Conservation (phyloP, 1,284 basidiomycete genomes). For the Apiotrichum mycotoxinovorans region DNA sequence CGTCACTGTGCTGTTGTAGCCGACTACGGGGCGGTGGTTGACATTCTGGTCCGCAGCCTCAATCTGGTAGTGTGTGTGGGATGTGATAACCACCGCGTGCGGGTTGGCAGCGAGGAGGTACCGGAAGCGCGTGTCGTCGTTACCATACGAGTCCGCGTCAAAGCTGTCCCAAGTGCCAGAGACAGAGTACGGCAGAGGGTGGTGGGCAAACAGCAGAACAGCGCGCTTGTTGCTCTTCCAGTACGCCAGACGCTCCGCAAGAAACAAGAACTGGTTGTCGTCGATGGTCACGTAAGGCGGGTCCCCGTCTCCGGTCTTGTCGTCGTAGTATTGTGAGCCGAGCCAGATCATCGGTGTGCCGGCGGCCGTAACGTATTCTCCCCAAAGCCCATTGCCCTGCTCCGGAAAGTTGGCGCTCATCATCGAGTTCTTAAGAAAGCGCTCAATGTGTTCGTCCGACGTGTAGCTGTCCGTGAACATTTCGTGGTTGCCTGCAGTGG, state of each 20-base stretch:
- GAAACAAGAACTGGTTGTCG: constrained; percentile 3
- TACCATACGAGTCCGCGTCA: not conserved
- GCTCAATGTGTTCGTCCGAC: not conserved
- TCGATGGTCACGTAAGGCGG: constrained; percentile 1
- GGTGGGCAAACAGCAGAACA: constrained; percentile 6
- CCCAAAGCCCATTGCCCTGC: not conserved
- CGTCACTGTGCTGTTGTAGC: not conserved
- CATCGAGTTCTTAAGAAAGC: not conserved
- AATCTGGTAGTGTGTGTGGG: constrained; percentile 7
- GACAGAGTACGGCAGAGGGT: constrained; percentile 2
- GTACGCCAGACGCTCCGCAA: not conserved
- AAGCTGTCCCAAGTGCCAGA: not conserved
- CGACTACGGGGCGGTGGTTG: constrained; percentile 1
- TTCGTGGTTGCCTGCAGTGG: constrained; percentile 6
- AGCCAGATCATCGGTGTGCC: constrained; percentile 6
- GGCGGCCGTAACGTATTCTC: not conserved
- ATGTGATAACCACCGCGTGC: constrained; percentile 4
- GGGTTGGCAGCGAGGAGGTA: constrained; percentile 6
- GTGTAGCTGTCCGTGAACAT: not conserved
- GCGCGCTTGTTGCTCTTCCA: not conserved
- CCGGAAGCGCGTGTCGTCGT: constrained; percentile 2
- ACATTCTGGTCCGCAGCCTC: constrained; percentile 1
- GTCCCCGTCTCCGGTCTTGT: not conserved
- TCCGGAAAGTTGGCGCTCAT: not conserved
- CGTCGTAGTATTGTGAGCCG: not conserved